Evolutionary conservation across 1,284 basidiomycete species (phyloP).

Genomic region (Apiotrichum montevideense): DNA sequence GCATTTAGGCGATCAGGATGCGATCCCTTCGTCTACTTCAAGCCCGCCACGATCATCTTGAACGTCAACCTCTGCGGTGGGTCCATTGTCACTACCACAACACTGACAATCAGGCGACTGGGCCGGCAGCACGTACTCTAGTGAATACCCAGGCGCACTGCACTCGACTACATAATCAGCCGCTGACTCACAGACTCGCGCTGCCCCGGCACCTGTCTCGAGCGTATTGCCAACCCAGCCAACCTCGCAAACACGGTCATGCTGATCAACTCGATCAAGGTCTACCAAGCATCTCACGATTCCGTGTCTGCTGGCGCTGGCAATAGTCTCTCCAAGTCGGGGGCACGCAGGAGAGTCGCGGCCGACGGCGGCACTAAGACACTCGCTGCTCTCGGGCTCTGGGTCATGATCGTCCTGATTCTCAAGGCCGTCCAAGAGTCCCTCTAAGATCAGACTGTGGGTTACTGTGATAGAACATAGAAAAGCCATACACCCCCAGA

Average conservation of each 20-base stretch:
- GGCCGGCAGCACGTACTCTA: conserved; percentile 55
- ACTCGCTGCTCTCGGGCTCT: too few species aligned
- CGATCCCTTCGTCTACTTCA: conserved; percentile 62
- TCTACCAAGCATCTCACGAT: conserved; percentile 19
- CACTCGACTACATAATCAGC: too few species aligned
- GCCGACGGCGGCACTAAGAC: too few species aligned
- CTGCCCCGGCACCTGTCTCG: conserved; percentile 64
- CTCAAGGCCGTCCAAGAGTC: too few species aligned
- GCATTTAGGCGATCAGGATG: conserved; percentile 60
- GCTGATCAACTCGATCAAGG: conserved; percentile 41
- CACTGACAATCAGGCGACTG: conserved; percentile 53
- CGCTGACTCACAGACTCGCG: conserved; percentile 33
- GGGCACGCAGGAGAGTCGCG: too few species aligned
- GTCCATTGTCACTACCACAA: background rate
- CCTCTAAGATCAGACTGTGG: too few species aligned
- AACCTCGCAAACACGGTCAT: conserved; percentile 43
- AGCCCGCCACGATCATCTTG: conserved; percentile 61
- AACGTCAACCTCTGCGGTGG: conserved; percentile 54
- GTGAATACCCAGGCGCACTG: conserved; percentile 16
- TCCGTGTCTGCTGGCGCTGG: too few species aligned
- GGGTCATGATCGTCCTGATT: too few species aligned
- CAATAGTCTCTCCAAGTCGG: too few species aligned
- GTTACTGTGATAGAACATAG: too few species aligned
- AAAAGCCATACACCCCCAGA: too few species aligned
- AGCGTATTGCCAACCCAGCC: conserved; percentile 57